Conservation (phyloP, 495 filamentous ascomycete genomes). For the Hypoxylon subgilvum region DNA sequence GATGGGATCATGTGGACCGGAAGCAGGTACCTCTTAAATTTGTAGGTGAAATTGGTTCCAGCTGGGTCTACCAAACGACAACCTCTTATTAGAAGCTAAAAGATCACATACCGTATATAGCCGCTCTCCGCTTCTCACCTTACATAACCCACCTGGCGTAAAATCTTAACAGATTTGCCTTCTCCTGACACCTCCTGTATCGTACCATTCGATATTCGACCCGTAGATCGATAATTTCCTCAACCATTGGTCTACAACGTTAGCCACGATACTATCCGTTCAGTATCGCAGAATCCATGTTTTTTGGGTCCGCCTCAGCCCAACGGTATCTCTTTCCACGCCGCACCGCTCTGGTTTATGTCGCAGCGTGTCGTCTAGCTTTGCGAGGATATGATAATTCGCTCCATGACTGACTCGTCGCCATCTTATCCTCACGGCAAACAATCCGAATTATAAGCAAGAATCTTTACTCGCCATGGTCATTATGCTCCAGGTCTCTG, state of each 20-base stretch:
- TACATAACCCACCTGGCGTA: neutral
- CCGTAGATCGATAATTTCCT: slow-evolving; percentile 33
- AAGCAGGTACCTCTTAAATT: neutral
- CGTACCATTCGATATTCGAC: slow-evolving; percentile 19
- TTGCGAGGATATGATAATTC: slow-evolving; percentile 31
- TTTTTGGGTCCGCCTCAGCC: slow-evolving; percentile 39
- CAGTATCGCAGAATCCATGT: slow-evolving; percentile 33
- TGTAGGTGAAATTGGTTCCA: too few species aligned
- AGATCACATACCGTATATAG: slow-evolving; percentile 27
- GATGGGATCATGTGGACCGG: slow-evolving; percentile 12
- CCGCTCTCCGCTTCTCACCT: slow-evolving; percentile 6
- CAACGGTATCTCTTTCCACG: slow-evolving; percentile 35
- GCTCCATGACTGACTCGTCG: slow-evolving; percentile 29
- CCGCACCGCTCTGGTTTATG: slow-evolving; percentile 37
- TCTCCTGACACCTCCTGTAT: slow-evolving; percentile 17
- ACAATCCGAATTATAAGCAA: slow-evolving; percentile 32
- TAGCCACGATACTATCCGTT: slow-evolving; percentile 37
- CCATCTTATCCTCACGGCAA: slow-evolving; percentile 30
- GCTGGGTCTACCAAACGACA: slow-evolving; percentile 3
- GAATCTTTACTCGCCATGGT: slow-evolving; percentile 39
- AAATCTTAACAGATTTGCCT: too few species aligned
- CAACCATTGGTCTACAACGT: slow-evolving; percentile 41
- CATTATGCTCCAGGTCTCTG: slow-evolving; percentile 40
- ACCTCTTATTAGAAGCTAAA: too few species aligned
- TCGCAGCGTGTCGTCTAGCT: slow-evolving; percentile 39